Conservation (phyloP, 2,329 filamentous ascomycete genomes). For the Botrytis paeoniae region DNA sequence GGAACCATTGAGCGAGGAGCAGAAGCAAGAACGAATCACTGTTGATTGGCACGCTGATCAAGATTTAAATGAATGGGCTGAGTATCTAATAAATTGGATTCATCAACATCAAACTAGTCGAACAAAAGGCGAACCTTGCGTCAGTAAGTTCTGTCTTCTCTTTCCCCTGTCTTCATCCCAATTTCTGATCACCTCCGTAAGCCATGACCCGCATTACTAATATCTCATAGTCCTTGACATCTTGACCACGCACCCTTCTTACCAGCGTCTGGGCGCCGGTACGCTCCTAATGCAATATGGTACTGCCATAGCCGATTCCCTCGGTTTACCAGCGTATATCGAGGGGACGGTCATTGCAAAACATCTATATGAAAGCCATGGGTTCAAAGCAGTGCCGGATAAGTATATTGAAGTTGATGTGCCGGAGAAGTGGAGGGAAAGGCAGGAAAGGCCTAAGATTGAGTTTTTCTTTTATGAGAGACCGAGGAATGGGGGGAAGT, state of each 20-base stretch:
- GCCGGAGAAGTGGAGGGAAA: slow-evolving; percentile 24
- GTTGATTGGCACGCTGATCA: slow-evolving; percentile 27
- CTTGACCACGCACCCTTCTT: slow-evolving; percentile 39
- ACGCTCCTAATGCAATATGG: slow-evolving; percentile 42
- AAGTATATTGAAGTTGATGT: slow-evolving; percentile 22
- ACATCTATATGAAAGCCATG: slow-evolving; percentile 27
- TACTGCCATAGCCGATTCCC: slow-evolving; percentile 33
- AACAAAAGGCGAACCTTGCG: slow-evolving; percentile 23
- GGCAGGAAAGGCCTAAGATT: slow-evolving; percentile 15
- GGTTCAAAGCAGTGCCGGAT: slow-evolving; percentile 21
- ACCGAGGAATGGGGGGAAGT: not conserved
- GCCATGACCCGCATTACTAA: not conserved
- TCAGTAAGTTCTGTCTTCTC: slow-evolving; percentile 19
- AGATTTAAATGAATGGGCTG: slow-evolving; percentile 26
- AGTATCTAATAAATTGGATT: slow-evolving; percentile 22
- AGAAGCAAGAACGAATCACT: slow-evolving; percentile 21
- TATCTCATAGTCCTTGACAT: slow-evolving; percentile 36
- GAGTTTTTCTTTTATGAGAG: slow-evolving; percentile 26
- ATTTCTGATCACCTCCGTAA: not conserved
- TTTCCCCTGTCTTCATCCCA: too few species aligned
- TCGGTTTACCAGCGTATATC: slow-evolving; percentile 20
- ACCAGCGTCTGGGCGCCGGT: slow-evolving; percentile 40
- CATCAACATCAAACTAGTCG: slow-evolving; percentile 21
- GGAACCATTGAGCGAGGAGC: slow-evolving; percentile 17
- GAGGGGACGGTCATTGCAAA: slow-evolving; percentile 22